phyloP scores from a whole-genome alignment of 192 early-diverging fungal genomes.

The Cladochytrium replicatum region DNA sequence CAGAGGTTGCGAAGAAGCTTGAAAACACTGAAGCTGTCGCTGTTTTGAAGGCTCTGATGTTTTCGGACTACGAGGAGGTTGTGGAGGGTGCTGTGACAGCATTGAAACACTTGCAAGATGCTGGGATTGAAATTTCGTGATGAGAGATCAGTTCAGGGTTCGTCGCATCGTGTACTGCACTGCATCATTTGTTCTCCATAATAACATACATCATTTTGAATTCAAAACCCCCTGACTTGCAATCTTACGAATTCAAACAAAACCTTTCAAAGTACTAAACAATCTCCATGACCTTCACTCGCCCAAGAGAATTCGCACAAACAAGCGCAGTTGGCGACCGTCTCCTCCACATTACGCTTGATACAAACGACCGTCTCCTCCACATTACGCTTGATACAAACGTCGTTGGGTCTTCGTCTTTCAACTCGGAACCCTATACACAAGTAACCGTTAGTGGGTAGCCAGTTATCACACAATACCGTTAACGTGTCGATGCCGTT shows the following conservation, averaged over 20 bases:
- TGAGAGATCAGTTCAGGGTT: too few relatives aligned
- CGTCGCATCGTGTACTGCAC: too few relatives aligned
- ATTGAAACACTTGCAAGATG: constrained; percentile 36
- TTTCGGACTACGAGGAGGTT: constrained; percentile 37
- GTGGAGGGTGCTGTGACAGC: constrained; percentile 45
- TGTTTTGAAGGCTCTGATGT: constrained; percentile 34
- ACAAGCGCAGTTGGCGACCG: constrained; percentile 62
- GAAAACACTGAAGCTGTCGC: constrained; percentile 34
- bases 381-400: constrained; percentile 92
- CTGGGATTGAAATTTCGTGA: too few relatives aligned
- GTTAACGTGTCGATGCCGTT: constrained; percentile 51
- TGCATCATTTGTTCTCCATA: too few relatives aligned
- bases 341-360: constrained; percentile 83
- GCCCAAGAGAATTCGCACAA: constrained; percentile 83
- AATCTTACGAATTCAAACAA: too few relatives aligned
- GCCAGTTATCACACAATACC: constrained; percentile 47
- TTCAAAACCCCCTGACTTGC: too few relatives aligned
- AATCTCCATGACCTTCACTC: constrained; percentile 75
- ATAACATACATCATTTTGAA: too few relatives aligned
- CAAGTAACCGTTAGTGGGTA: constrained; percentile 14
- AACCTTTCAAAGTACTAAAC: too few relatives aligned
- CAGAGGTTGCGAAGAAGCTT: constrained; percentile 35
- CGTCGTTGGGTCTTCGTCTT: constrained; percentile 49
- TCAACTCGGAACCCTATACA: constrained; percentile 40
- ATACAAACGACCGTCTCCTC: constrained; percentile 71